phyloP scores from a whole-genome alignment of 257 asterid species.

The Schizonepeta tenuifolia region DNA sequence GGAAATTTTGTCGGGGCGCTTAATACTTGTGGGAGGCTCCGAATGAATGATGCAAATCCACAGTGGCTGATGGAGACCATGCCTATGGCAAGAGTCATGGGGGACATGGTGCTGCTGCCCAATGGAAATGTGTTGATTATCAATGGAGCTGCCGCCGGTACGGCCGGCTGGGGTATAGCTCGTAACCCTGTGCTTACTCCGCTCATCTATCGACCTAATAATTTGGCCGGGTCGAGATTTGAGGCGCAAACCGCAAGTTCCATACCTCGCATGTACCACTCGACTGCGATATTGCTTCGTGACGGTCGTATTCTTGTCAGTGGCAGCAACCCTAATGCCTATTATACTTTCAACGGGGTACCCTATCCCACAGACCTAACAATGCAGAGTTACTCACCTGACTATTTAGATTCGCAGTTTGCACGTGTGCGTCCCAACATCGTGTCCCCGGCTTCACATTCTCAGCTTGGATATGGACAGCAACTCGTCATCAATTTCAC shows the following conservation, averaged over 20 bases:
- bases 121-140: constrained; percentile 52
- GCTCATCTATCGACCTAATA: constrained; percentile 37
- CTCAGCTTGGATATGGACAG: background rate
- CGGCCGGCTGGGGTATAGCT: constrained; percentile 57
- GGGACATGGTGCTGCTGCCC: constrained; percentile 58
- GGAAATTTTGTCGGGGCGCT: constrained; percentile 43
- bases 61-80: constrained; percentile 59
- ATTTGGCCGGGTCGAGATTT: background rate
- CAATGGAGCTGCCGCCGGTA: constrained; percentile 53
- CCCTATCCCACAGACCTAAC: constrained; percentile 5
- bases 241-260: background rate
- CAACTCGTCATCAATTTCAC: background rate
- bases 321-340: constrained; percentile 25
- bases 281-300: constrained; percentile 15
- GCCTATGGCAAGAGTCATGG: constrained; percentile 59
- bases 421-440: background rate
- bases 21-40: constrained; percentile 50
- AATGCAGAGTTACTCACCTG: constrained; percentile 4
- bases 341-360: constrained; percentile 17
- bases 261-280: constrained; percentile 26
- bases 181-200: constrained; percentile 46
- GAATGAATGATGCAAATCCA: constrained; percentile 43
- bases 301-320: constrained; percentile 17
- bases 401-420: background rate
- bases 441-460: background rate